Percentiles rank a stretch among this genome's conserved stretches.
Evolutionary conservation across 2,329 filamentous ascomycete genomes (phyloP).

Genomic region (Tolypocladium pustulatum): DNA sequence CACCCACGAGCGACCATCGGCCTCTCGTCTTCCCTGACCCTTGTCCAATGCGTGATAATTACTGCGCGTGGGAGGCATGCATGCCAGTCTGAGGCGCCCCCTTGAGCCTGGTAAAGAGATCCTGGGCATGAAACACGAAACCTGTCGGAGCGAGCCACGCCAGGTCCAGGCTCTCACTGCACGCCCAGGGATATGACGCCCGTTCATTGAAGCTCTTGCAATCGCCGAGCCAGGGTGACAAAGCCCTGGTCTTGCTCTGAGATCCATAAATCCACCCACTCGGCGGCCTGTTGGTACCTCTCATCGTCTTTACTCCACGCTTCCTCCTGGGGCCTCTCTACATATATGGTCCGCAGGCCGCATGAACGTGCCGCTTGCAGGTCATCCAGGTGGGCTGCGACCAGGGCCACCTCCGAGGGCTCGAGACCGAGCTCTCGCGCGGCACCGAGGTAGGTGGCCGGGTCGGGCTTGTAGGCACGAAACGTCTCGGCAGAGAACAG

Average conservation of each 20-base stretch:
- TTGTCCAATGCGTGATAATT: not conserved
- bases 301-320: slow-evolving; percentile 40
- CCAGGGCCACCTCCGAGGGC: slow-evolving; percentile 58
- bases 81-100: not conserved
- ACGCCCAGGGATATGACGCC: not conserved
- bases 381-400: slow-evolving; percentile 65
- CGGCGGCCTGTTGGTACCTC: slow-evolving; percentile 37
- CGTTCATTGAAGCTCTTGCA: slow-evolving; percentile 10
- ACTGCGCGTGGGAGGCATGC: not conserved
- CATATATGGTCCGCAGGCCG: slow-evolving; percentile 63
- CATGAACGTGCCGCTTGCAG: slow-evolving; percentile 52
- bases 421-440: slow-evolving; percentile 44
- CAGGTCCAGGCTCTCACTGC: not conserved
- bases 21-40: not conserved
- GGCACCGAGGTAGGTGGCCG: slow-evolving; percentile 58
- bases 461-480: slow-evolving; percentile 62
- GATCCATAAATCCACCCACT: slow-evolving; percentile 30
- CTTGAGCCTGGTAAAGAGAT: not conserved
- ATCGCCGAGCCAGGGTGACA: slow-evolving; percentile 14
- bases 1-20: not conserved
- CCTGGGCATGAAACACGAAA: not conserved
- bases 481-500: slow-evolving; percentile 62
- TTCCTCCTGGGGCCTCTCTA: slow-evolving; percentile 60
- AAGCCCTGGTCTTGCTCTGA: slow-evolving; percentile 20
- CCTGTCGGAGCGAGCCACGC: not conserved